Evolutionary conservation across 371 early-diverging fungal genomes (phyloP).

Genomic region (Mortierella sp.): DNA sequence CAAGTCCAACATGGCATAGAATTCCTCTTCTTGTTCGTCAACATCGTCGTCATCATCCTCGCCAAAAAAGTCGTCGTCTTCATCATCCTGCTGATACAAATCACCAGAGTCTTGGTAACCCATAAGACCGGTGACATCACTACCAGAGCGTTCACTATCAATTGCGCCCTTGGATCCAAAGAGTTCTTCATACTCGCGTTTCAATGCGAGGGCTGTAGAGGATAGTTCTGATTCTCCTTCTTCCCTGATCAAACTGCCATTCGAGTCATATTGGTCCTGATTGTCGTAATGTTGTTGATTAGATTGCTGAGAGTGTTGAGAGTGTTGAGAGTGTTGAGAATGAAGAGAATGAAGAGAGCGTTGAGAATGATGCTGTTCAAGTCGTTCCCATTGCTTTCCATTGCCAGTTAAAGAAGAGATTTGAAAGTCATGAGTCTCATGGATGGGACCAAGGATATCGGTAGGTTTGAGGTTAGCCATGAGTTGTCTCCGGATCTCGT

Average conservation of each 20-base stretch:
- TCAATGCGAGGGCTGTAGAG: slow-evolving; percentile 22
- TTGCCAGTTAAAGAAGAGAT: slow-evolving; percentile 41
- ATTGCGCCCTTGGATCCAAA: slow-evolving; percentile 46
- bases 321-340: no score
- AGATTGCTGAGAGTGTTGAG: not conserved
- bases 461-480: slow-evolving; percentile 50
- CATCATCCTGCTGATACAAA: slow-evolving; percentile 21
- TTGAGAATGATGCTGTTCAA: not conserved
- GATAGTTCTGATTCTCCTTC: slow-evolving; percentile 32
- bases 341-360: not conserved
- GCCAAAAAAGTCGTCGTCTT: slow-evolving; percentile 29
- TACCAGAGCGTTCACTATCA: slow-evolving; percentile 48
- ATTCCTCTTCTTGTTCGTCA: slow-evolving; percentile 33
- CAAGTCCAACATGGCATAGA: slow-evolving; percentile 37
- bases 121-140: slow-evolving; percentile 38
- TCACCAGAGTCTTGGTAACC: slow-evolving; percentile 39
- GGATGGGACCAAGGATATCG: slow-evolving; percentile 46
- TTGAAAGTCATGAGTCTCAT: slow-evolving; percentile 44
- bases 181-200: slow-evolving; percentile 37
- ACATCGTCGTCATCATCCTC: slow-evolving; percentile 32
- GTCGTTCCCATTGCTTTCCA: slow-evolving; percentile 18
- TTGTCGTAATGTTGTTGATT: not conserved
- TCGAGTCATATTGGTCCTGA: not conserved
- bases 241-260: slow-evolving; percentile 8
- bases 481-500: slow-evolving; percentile 28